These are phyloP conservation scores for Microdochium bolleyi DNA, from an alignment of 2,329 filamentous ascomycete species.

Conservation along the genomic window DNA sequence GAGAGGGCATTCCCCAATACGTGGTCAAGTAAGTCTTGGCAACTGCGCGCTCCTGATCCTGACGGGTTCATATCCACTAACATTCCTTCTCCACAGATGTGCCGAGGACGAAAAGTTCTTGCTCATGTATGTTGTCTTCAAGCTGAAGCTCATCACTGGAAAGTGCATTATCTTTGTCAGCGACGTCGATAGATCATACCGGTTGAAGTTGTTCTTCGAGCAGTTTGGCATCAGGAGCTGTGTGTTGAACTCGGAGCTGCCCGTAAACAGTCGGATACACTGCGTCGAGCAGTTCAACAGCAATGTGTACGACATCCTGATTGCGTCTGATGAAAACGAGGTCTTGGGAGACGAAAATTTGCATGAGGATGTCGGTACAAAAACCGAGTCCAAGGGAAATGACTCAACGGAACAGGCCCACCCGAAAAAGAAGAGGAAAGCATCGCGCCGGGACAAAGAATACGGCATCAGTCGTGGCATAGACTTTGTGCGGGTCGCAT, in stretches of 20 bases:
- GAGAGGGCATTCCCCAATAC: conserved; percentile 75
- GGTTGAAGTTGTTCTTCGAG: conserved; percentile 89
- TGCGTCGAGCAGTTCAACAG: conserved; percentile 97
- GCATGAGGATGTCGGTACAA: conserved; percentile 5
- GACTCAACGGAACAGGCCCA: conserved; percentile 10
- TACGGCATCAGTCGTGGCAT: conserved; percentile 95
- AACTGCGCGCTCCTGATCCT: not conserved
- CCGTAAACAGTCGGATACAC: conserved; percentile 86
- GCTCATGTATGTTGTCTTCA: conserved; percentile 88
- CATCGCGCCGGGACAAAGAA: conserved; percentile 65
- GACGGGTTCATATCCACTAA: not conserved
- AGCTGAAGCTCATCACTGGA: conserved; percentile 86
- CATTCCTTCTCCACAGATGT: conserved; percentile 42
- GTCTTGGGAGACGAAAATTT: conserved; percentile 60
- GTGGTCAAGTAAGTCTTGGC: conserved; percentile 58
- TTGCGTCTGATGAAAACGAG: conserved; percentile 88
- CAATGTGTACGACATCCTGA: conserved; percentile 95
- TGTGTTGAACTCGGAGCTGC: conserved; percentile 88
- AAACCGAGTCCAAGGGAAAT: conserved; percentile 21
- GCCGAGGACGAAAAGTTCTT: conserved; percentile 98
- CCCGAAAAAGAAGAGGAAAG: conserved; percentile 52
- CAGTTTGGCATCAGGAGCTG: conserved; percentile 94
- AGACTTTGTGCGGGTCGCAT: conserved; percentile 92
- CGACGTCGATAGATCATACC: conserved; percentile 55
- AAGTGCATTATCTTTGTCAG: conserved; percentile 77